Evolutionary conservation across 2,329 filamentous ascomycete species (phyloP), one percentile per base, ranked within the genome.

Genomic region (Colletotrichum falcatum): DNA sequence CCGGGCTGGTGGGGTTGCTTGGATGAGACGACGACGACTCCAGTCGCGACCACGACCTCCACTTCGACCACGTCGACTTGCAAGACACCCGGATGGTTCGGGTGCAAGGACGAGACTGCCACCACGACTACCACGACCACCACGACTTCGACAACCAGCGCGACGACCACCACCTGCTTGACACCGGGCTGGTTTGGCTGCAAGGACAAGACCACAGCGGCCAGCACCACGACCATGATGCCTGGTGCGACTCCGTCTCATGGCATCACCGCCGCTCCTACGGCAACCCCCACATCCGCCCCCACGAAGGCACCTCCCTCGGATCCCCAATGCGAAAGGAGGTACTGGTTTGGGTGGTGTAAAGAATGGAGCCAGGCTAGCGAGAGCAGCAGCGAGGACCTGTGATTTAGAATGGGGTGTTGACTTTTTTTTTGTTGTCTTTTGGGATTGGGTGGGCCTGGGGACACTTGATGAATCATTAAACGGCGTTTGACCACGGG

Each of bases 1-100:
- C 95, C 95, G 35, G 94, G 95, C 6, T 97, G 95, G 95, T 97
- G 92, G 91, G 94, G 93, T 28, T 94, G 90, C 77, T 82, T 93
- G 48, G 92, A 94, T 74, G 87, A 91, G 79, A 86, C 86, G 3
- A 91, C 90, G 0, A 85, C 84, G 1, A 82, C 80, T 76, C 9
- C 76, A 78, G 3, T 78, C n/a, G 81, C 81, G 28, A 78, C 80
- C 0, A 80, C 83, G 3, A 83, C 83, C 16, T 84, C 86, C 0
- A 84, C 84, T 0, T 82, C 81, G 5, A 86, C 78, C 68, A 87
- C 84, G n/a, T 86, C 85, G 2, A 90, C 87, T 0, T 91, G 88
- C 77, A 82, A 86, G 74, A 88, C 87, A 1, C 89, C 89, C 3
- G 90, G 90, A 11, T 92, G 89, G 87, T 91, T 91, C 74, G 89